Evolutionary conservation across 73 alveolate genomes (phyloP).

Genomic region (Symbiodinium pilosum): DNA sequence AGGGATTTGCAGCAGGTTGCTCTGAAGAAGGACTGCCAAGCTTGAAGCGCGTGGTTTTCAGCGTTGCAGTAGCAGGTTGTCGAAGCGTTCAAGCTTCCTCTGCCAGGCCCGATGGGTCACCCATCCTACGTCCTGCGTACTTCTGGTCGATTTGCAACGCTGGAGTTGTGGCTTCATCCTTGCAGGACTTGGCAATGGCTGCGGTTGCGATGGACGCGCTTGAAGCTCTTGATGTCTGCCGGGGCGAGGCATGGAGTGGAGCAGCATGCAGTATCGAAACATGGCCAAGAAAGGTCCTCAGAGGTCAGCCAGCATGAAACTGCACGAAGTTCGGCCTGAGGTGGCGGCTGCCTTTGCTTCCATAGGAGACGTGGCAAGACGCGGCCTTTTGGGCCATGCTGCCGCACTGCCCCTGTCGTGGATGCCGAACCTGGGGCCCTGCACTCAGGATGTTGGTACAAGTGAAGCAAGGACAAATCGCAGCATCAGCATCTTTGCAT

Average conservation of each 20-base stretch:
- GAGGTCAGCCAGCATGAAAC: too few relatives aligned
- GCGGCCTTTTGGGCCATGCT: not conserved
- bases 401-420: not conserved
- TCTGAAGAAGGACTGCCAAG: not conserved
- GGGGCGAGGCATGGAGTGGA: conserved; percentile 9
- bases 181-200: conserved; percentile 2
- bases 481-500: not conserved
- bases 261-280: too few relatives aligned
- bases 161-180: not conserved
- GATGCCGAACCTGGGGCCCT: not conserved
- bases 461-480: not conserved
- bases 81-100: too few relatives aligned
- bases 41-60: too few relatives aligned
- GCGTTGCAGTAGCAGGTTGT: too few relatives aligned
- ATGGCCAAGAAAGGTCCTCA: too few relatives aligned
- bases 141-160: too few relatives aligned
- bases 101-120: too few relatives aligned
- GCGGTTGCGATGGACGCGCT: not conserved
- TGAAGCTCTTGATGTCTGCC: not conserved
- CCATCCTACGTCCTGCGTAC: too few relatives aligned
- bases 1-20: not conserved
- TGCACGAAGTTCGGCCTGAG: too few relatives aligned
- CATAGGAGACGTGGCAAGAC: not conserved
- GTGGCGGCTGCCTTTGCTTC: not conserved
- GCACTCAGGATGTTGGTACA: not conserved